Percentiles rank a stretch among this genome's conserved stretches.
phyloP scores from a whole-genome alignment of 2,329 filamentous ascomycete genomes.

The Pseudogymnoascus sp. region DNA sequence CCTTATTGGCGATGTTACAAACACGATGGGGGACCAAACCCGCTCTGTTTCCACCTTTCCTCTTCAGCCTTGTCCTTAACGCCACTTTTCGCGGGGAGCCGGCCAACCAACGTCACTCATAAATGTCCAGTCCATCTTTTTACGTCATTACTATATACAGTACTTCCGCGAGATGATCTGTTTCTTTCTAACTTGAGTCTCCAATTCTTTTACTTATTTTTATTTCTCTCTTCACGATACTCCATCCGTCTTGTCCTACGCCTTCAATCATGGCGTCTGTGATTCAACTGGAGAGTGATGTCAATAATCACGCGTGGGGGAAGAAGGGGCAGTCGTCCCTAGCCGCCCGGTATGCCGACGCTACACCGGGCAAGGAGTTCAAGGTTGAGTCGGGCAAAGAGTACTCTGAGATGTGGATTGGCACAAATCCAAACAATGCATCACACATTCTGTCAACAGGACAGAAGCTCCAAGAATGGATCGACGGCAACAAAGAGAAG shows the following conservation, averaged over 20 bases:
- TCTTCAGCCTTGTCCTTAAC: slow-evolving; percentile 2
- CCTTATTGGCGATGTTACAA: not conserved
- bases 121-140: slow-evolving; percentile 1
- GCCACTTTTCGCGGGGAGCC: slow-evolving; percentile 3
- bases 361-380: slow-evolving; percentile 56
- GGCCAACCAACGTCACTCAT: slow-evolving; percentile 7
- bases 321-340: slow-evolving; percentile 58
- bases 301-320: slow-evolving; percentile 63
- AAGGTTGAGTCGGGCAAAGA: slow-evolving; percentile 53
- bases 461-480: slow-evolving; percentile 55
- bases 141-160: slow-evolving; percentile 3
- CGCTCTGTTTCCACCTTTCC: slow-evolving; percentile 1
- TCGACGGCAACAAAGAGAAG: slow-evolving; percentile 52
- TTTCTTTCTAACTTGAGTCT: not conserved
- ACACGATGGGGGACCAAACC: not conserved
- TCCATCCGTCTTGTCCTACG: not conserved
- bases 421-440: slow-evolving; percentile 64
- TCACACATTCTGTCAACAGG: slow-evolving; percentile 55
- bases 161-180: not conserved
- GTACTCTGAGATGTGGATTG: slow-evolving; percentile 71
- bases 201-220: not conserved
- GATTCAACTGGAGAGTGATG: slow-evolving; percentile 40
- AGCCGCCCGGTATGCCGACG: slow-evolving; percentile 55
- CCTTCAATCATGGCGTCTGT: slow-evolving; percentile 24
- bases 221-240: slow-evolving; percentile 15